Evolutionary conservation across 179 eudicot genomes (phyloP).

Genomic region (Corrigiola litoralis): DNA sequence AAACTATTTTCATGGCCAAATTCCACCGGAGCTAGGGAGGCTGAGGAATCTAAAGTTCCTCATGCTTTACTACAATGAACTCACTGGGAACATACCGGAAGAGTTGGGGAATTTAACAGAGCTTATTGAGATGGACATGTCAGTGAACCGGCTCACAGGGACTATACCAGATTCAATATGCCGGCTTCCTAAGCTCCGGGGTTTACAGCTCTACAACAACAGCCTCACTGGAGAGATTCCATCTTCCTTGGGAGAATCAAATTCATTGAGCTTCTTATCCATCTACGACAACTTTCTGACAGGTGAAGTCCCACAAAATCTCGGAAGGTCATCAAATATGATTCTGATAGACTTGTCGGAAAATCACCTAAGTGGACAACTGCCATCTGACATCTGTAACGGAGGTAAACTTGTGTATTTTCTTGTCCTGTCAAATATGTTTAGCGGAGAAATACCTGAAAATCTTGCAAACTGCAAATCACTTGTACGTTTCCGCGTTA

Average conservation of each 20-base stretch:
- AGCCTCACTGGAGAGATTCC: constrained; percentile 73
- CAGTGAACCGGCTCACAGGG: constrained; percentile 70
- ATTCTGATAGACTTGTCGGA: constrained; percentile 69
- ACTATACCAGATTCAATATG: constrained; percentile 59
- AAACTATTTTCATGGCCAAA: constrained; percentile 47
- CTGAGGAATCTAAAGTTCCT: constrained; percentile 55
- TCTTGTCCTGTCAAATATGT: constrained; percentile 59
- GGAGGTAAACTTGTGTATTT: constrained; percentile 65
- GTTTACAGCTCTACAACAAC: constrained; percentile 80
- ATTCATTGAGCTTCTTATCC: constrained; percentile 48
- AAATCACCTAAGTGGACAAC: constrained; percentile 53
- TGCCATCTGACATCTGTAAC: constrained; percentile 59
- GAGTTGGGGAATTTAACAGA: constrained; percentile 74
- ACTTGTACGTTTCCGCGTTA: constrained; percentile 71
- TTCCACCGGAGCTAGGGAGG: constrained; percentile 68
- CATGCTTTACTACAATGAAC: constrained; percentile 75
- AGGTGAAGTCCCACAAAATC: constrained; percentile 64
- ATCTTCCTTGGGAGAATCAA: constrained; percentile 46
- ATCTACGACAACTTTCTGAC: constrained; percentile 64
- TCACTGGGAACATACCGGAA: constrained; percentile 64
- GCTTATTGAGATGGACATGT: constrained; percentile 65
- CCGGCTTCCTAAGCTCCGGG: constrained; percentile 57
- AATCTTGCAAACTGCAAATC: constrained; percentile 57
- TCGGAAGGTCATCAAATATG: constrained; percentile 59
- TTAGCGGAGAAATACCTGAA: constrained; percentile 64